Base-by-base conservation (phyloP, 1,284 basidiomycete genomes). In the Stygiomarasmius scandens region DNA sequence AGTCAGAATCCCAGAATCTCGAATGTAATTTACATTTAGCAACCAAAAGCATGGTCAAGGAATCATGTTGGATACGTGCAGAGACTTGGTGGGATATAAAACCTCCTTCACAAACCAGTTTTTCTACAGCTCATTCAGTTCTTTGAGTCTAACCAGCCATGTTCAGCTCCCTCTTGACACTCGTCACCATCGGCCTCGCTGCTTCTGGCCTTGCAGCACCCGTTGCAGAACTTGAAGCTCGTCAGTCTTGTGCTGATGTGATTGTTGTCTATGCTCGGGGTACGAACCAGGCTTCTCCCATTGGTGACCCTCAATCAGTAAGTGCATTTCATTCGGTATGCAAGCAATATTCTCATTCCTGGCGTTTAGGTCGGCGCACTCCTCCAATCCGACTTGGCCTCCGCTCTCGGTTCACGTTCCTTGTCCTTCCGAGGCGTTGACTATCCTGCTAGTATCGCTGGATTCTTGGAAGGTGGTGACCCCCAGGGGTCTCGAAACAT, bases 401-500 rank as follows among this genome's bases (percentile, higher is more conserved):
- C 56, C 2, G 65, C 64, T 2, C 60, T 74, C 11, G 66, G 64
- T 2, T 56, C 63, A 1, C 67, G 58, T 50, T 62, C 66, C 4
- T 56, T 76, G 20, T 67, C 60, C 24, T 75, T 77, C 58, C 61
- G 64, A 11, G 74, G 74, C n/a, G 67, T 77, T 29, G 57, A 69
- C 34, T 76, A 76, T 46, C 58, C 73, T 11, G 74, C 74, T 1
- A 63, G 32, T 25, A 55, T 75, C 23, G 62, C 61, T 14, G 74
- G 72, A 12, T 74, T 71, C 59, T 55, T 75, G 41, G 67, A 64
- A 20, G 73, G 74, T 3, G 75, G 75, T 14, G 69, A 74, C 49
- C 65, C 64, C 2, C 59, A 56, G 9, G 75, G 74, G n/a, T 71
- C 71, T 1, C 56, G 58, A 12, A 70, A 67, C 6, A 76, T 76